Conservation (phyloP, 352 stramenopile genomes). For the Globisporangium carolinianum region DNA sequence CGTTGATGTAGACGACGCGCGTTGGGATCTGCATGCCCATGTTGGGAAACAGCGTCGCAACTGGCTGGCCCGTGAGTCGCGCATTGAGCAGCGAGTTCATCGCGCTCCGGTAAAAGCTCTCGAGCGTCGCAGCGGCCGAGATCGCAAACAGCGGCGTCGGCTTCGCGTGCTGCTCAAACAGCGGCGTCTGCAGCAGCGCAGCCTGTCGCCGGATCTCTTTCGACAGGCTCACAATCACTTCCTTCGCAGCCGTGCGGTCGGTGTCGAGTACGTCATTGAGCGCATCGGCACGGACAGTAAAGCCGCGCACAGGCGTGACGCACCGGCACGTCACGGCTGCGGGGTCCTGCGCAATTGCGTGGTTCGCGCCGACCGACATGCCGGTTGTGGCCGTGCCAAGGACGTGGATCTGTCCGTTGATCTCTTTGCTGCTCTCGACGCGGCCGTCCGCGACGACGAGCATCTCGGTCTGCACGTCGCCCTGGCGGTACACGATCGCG, state of each 20-base stretch:
- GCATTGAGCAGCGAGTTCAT: constrained; percentile 92
- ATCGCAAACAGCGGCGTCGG: constrained; percentile 87
- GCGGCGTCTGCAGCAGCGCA: constrained; percentile 78
- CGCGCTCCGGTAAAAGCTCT: constrained; percentile 90
- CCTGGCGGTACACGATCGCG: constrained; percentile 72
- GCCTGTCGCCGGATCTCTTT: constrained; percentile 87
- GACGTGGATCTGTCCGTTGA: constrained; percentile 79
- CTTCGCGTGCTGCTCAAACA: constrained; percentile 89
- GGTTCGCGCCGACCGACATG: constrained; percentile 67
- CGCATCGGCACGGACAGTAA: constrained; percentile 56
- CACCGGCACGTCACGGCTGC: constrained; percentile 74
- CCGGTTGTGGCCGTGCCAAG: constrained; percentile 43
- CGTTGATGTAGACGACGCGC: constrained; percentile 91
- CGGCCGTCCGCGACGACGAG: constrained; percentile 61
- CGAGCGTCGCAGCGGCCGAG: constrained; percentile 86
- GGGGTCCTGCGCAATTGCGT: constrained; percentile 73
- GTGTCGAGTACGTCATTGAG: constrained; percentile 63
- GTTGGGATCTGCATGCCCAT: constrained; percentile 93
- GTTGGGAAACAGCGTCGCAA: constrained; percentile 87
- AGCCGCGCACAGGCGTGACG: constrained; percentile 73
- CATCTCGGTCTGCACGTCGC: constrained; percentile 74
- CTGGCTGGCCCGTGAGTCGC: constrained; percentile 69
- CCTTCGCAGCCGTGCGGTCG: constrained; percentile 63
- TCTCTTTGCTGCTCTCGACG: constrained; percentile 72
- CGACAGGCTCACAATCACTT: constrained; percentile 83